Percentiles rank a stretch among this genome's conserved stretches.
phyloP scores from a whole-genome alignment of 2,329 filamentous ascomycete species.

The Penicillium nordicum region DNA sequence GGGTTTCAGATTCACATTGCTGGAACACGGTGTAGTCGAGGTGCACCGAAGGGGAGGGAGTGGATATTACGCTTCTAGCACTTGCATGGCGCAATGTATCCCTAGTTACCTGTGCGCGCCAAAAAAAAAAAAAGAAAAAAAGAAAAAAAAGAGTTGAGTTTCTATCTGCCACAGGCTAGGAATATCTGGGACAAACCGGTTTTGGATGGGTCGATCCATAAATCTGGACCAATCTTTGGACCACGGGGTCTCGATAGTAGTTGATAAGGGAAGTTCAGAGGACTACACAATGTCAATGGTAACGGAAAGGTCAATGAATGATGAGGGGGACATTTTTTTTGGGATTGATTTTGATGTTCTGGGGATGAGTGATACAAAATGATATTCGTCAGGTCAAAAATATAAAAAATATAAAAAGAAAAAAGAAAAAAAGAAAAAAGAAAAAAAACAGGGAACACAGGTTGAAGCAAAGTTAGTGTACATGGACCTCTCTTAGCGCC shows the following conservation, averaged over 20 bases:
- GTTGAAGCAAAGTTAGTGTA: constrained; percentile 11
- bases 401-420: constrained; percentile 17
- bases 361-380: constrained; percentile 12
- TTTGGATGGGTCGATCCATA: neutral
- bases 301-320: neutral
- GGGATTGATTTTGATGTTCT: neutral
- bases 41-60: neutral
- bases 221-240: neutral
- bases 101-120: constrained; percentile 8
- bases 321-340: neutral
- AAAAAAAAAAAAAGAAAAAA: neutral
- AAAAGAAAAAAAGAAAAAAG: constrained; percentile 12
- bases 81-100: constrained; percentile 10
- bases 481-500: constrained; percentile 5
- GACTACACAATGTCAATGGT: neutral
- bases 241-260: neutral
- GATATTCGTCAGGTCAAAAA: constrained; percentile 19
- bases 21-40: neutral
- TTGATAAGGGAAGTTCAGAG: constrained; percentile 2
- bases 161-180: neutral
- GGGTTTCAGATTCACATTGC: neutral
- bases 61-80: constrained; percentile 7
- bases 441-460: constrained; percentile 23
- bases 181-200: constrained; percentile 1
- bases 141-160: neutral